Base-by-base conservation (phyloP, 805 yeast genomes). In the Lipomyces yamadae region DNA sequence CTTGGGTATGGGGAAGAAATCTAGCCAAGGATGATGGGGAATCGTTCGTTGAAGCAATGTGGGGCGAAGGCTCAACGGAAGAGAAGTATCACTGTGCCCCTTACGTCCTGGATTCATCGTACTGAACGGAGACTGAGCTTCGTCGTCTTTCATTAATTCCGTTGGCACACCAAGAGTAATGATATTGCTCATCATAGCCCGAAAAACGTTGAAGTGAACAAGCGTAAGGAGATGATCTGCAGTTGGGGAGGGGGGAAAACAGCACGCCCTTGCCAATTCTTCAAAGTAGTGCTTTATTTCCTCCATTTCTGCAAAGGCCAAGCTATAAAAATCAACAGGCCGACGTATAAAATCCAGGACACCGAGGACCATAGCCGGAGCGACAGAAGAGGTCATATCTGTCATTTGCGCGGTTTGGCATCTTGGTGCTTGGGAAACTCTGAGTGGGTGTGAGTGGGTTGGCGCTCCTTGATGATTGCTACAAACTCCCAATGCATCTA, bases 11-110 rank as follows among this genome's bases (percentile, higher is more conserved):
- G 54, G 54, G 54, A 48, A 48, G 29, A 48, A 11, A 48, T 48
- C 54, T 48, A 48, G 54, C 54, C 54, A 48, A 48, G 54, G 54
- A 48, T 48, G 54, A 48, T 48, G 54, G 54, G 54, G 54, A 48
- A 48, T 48, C 29, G 54, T 48, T 7, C 18, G 6, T 15, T 48
- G 54, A 7, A 48, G 54, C 29, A 48, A 7, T 3, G 54, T 48
- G 18, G 54, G 54, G 10, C 54, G 54, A 48, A 48, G 54, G 54
- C 54, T 48, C 54, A 11, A 15, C 54, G 54, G 54, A 11, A 48
- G 29, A 7, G 54, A 48, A 15, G 10, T 7, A 15, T 48, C 54
- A 48, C 18, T 45, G 52, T 15, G 11, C 52, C 4, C 52, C 52
- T 45, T 7, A 48, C 54, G 54, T 48, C 54, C 54, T 11, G 54